Evolutionary conservation across 2,329 filamentous ascomycete species (phyloP), one percentile per base, ranked within the genome.

Genomic region (Cladophialophora chaetospira): DNA sequence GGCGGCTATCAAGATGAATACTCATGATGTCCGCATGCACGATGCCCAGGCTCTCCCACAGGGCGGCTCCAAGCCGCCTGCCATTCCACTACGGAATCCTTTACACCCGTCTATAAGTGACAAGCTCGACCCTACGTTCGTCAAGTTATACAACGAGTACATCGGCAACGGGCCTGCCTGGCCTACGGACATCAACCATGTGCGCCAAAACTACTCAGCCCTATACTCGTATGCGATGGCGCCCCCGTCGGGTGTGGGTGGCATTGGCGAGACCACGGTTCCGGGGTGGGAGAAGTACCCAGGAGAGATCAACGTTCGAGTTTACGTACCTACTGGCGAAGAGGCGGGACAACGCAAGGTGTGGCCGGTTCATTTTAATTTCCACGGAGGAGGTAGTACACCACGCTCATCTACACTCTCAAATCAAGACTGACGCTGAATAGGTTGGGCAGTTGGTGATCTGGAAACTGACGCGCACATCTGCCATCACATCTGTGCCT

Each of bases 301-400:
- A 15, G 63, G 60, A 17, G 64, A 66, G 8, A 58, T 66, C 45
- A 62, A 59, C 44, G 61, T 66, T 13, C 53, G 64, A 25, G 64
- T 66, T n/a, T 66, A 65, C 44, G 63, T 65, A 23, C 63, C 63
- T 2, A 62, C 63, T 1, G 63, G 63, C n/a, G 64, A 66, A 57
- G 62, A 64, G 52, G 58, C 57, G 15, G 58, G 60, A 15, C 45
- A 53, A 17, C 57, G 64, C 50, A 63, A 65, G 48, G 58, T 63
- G n/a, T 66, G 64, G 64, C 64, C 64, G 8, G 62, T 61, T 38
- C 64, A 66, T 55, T 64, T 66, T 53, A 65, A 66, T 50, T 66
- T 66, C 49, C 64, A 66, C 33, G 64, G 64, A 25, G 64, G 64
- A 53, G 63, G 63, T 64, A 63, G 42, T 36, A 53, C 26, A 23